Evolutionary conservation across 73 alveolate species (phyloP), one percentile per base, ranked within the genome.

Genomic region (Effrenium voratum): DNA sequence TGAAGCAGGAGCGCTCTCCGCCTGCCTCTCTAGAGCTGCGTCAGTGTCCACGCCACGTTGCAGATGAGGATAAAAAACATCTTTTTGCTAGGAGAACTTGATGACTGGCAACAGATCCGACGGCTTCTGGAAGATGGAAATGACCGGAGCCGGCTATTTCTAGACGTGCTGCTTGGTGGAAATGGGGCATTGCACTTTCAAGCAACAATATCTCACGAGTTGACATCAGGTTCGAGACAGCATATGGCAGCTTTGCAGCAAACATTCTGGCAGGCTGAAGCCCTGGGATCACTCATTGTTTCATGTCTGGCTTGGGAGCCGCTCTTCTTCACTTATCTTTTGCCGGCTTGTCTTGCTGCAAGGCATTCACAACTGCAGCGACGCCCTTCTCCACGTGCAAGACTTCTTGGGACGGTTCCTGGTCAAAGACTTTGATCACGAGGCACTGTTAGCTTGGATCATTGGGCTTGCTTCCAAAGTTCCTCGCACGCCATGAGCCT

Each of bases 351-450:
- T 5, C 34, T 5, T 30, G 28, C 43, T 36, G 77, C 47, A 28
- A 87, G 95, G 95, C 75, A 49, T 87, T 40, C 81, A 44, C 47
- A 47, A 44, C 47, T 87, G 95, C 47, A 63, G 80, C 38, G 83
- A 87, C 10, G 95, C 84, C 15, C 84, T 87, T 5, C 70, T 43
- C 55, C 46, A 63, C 36, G 49, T 87, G 15, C 84, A 43, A 30
- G 95, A 87, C 10, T 87, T 87, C 59, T 66, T 87, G 38, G 95
- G 95, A 15, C 82, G 95, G 5, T 87, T 87, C 70, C 60, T 87
- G 3, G 83, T 87, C 70, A 87, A 68, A 43, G 95, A 87, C 24
- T 87, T 87, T 41, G 95, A 87, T 30, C 80, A 87, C 57, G 80
- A 87, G 95, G 95, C 84, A 1, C 45, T 40, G 41, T 22, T 24